Percentiles rank a stretch among this genome's conserved stretches.
phyloP scores from a whole-genome alignment of 345 rosid species.

The Atalantia buxifolia region DNA sequence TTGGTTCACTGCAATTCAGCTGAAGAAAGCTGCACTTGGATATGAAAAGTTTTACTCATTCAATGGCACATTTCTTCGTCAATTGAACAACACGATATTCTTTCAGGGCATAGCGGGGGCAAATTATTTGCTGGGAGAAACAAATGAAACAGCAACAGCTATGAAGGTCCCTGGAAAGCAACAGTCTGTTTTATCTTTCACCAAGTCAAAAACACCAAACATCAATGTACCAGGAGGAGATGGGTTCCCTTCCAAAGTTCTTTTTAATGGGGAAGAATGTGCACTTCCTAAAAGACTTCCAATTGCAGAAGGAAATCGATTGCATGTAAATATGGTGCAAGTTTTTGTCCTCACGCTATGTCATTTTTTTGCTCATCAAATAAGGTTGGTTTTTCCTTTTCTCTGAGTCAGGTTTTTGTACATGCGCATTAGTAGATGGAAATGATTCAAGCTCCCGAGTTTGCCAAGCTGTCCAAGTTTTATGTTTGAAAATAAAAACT shows the following conservation, averaged over 20 bases:
- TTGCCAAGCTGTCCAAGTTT: neutral
- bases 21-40: conserved; percentile 25
- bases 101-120: conserved; percentile 26
- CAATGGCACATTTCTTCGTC: conserved; percentile 26
- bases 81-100: conserved; percentile 26
- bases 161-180: conserved; percentile 42
- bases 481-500: neutral
- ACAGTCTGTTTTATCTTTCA: conserved; percentile 43
- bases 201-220: conserved; percentile 29
- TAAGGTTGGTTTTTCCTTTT: neutral
- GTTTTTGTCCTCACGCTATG: neutral
- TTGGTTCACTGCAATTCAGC: conserved; percentile 38
- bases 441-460: neutral
- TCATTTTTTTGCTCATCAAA: neutral
- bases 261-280: conserved; percentile 50
- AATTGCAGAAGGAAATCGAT: neutral
- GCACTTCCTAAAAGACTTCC: conserved; percentile 31
- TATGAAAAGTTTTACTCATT: conserved; percentile 42
- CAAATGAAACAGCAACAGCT: conserved; percentile 30
- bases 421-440: neutral
- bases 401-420: neutral
- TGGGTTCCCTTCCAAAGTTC: conserved; percentile 42
- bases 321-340: neutral
- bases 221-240: conserved; percentile 30
- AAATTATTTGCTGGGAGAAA: conserved; percentile 38